These are phyloP conservation scores for Cryptosporidium canis DNA, from an alignment of 169 alveolate species.

Conservation along the genomic window DNA sequence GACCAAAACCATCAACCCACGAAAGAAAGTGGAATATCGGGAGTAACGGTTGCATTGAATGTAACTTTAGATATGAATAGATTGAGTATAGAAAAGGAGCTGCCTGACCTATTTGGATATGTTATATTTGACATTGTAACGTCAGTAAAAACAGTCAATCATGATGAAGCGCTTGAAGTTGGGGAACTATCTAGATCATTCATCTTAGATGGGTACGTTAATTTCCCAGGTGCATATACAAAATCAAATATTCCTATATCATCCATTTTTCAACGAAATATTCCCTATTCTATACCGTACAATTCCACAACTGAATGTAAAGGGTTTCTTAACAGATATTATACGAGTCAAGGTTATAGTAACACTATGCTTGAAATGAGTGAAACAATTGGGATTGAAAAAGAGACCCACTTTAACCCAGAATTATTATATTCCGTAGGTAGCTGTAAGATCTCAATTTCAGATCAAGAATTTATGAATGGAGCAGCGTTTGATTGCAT, in stretches of 20 bases:
- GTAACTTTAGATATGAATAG: background rate
- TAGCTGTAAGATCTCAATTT: constrained; percentile 2
- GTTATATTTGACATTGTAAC: constrained; percentile 3
- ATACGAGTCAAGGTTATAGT: background rate
- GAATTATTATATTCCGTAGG: background rate
- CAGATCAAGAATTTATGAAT: constrained; percentile 12
- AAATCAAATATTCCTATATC: constrained; percentile 42
- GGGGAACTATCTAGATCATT: constrained; percentile 35
- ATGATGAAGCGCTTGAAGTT: constrained; percentile 1
- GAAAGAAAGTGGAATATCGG: background rate
- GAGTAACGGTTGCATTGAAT: constrained; percentile 47
- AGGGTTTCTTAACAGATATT: background rate
- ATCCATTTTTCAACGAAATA: background rate
- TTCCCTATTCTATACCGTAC: constrained; percentile 49
- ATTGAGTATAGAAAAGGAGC: background rate
- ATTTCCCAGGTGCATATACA: constrained; percentile 23
- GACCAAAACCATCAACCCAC: background rate
- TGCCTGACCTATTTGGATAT: constrained; percentile 30
- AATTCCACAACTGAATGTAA: background rate
- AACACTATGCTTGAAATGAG: constrained; percentile 14
- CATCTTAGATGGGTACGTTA: background rate
- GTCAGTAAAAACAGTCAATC: background rate
- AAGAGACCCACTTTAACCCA: constrained; percentile 8
- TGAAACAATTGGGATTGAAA: background rate
- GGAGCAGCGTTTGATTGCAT: constrained; percentile 20